These are phyloP conservation scores for Tarenaya hassleriana DNA, from an alignment of 345 rosid genomes.

Conservation along the genomic window DNA sequence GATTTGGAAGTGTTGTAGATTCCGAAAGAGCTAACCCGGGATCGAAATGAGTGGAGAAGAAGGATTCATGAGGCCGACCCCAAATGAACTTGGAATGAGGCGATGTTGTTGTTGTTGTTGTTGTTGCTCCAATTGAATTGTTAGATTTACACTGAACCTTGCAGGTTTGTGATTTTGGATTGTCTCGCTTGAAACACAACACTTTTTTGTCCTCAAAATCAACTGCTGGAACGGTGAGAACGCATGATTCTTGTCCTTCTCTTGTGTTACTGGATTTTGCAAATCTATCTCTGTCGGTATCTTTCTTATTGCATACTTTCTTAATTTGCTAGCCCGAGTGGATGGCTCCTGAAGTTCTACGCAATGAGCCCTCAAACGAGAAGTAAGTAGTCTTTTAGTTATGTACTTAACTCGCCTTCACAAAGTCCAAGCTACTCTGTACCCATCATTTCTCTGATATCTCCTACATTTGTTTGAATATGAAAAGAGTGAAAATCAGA, in stretches of 20 bases:
- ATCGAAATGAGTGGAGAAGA: too few relatives aligned
- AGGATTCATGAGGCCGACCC: too few relatives aligned
- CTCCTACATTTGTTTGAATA: too few relatives aligned
- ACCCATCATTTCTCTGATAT: not conserved
- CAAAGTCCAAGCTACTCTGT: not conserved
- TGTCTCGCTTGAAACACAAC: slow-evolving; percentile 96
- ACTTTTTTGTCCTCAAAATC: slow-evolving; percentile 97
- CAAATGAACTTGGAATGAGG: too few relatives aligned
- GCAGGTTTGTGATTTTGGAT: slow-evolving; percentile 96
- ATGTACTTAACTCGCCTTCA: not conserved
- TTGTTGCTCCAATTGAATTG: not conserved
- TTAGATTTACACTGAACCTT: slow-evolving; percentile 10
- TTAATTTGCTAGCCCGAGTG: slow-evolving; percentile 81
- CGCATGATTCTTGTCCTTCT: not conserved
- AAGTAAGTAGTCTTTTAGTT: slow-evolving; percentile 54
- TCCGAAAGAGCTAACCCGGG: too few relatives aligned
- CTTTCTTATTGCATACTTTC: slow-evolving; percentile 26
- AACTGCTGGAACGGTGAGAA: slow-evolving; percentile 96
- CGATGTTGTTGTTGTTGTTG: slow-evolving; percentile 1
- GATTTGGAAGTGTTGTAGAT: too few relatives aligned
- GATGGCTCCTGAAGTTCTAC: slow-evolving; percentile 99
- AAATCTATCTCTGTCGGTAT: not conserved
- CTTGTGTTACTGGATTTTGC: not conserved
- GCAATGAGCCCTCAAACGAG: slow-evolving; percentile 92
- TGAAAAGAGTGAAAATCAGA: too few relatives aligned